These are phyloP conservation scores for Colletotrichum lupini DNA, from an alignment of 2,329 filamentous ascomycete genomes.

Conservation along the genomic window DNA sequence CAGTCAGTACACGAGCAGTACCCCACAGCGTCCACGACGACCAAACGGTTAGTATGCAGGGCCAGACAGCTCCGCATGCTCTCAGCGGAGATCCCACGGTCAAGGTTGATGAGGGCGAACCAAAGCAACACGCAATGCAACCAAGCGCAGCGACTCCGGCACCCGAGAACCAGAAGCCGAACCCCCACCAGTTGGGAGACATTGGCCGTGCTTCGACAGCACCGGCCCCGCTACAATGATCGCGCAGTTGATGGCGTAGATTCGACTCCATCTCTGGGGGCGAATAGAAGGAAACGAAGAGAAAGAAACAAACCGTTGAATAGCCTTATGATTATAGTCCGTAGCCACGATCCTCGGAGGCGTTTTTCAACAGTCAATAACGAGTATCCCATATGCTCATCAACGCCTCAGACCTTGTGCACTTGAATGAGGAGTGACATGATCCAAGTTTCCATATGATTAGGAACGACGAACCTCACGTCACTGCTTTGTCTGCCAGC, in stretches of 20 bases:
- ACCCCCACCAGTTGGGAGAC: not conserved
- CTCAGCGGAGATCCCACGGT: not conserved
- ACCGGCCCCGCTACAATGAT: not conserved
- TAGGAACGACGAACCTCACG: not conserved
- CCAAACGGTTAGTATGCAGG: not conserved
- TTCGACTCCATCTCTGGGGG: not conserved
- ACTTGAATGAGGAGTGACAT: not conserved
- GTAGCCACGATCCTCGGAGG: not conserved
- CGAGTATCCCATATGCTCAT: conserved; percentile 4
- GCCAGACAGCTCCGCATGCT: not conserved
- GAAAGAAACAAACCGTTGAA: not conserved
- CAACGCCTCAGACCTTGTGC: not conserved
- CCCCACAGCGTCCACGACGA: conserved; percentile 19
- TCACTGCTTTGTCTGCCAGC: not conserved
- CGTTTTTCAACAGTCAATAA: not conserved
- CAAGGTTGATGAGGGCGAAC: not conserved
- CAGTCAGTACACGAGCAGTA: not conserved
- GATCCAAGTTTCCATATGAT: not conserved
- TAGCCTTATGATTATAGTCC: conserved; percentile 13
- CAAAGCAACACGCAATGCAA: conserved; percentile 4
- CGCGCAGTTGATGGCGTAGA: not conserved
- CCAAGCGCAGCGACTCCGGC: not conserved
- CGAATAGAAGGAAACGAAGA: not conserved
- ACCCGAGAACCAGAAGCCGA: not conserved
- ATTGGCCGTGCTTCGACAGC: conserved; percentile 6